Base-by-base conservation (phyloP, 805 yeast species). In the Saccharomycopsis schoenii region DNA sequence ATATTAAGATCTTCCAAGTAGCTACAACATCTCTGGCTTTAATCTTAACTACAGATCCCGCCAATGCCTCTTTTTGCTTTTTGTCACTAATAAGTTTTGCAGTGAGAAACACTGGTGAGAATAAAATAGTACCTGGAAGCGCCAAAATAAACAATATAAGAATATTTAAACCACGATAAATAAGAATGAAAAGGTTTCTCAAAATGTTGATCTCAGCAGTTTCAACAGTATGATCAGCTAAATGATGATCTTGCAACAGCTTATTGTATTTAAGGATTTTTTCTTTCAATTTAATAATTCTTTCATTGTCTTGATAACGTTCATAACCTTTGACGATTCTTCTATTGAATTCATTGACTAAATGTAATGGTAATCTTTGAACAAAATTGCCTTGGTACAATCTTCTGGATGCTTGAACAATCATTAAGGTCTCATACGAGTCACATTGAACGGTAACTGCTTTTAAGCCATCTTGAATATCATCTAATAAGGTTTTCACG, bases 381-480 rank as follows among this genome's bases (percentile, higher is more conserved):
- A 80, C 73, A 80, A 58, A 83, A 83, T 63, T 82, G 78, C 69
- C 86, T 84, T 61, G 86, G 70, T 92, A 93, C 51, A 93, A 78
- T 67, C 99, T 79, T 71, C 97, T 80, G 2, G 96, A 96, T 4
- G 96, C 96, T 73, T 93, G 99, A 50, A 92, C 85, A n/a, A 90
- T 88, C 85, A 90, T 88, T 62, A 93, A 76, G 15, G 97, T 91
- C 65, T 93, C 98, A 74, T 84, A 93, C 70, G 91, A 97, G 21
- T 92, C 92, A 65, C 96, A 89, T 40, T 91, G 88, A n/a, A 91
- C 93, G 0, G 98, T 93, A 21, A 93, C 97, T 2, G 93, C 82
- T 66, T 83, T 84, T 60, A 94, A 77, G 2, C 94, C 89, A 60
- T 84, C 81, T 8, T 92, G 84, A 54, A 92, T 83, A 37, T 81